These are phyloP conservation scores for Pythium graminicola DNA, from an alignment of 352 stramenopile genomes.

Conservation along the genomic window DNA sequence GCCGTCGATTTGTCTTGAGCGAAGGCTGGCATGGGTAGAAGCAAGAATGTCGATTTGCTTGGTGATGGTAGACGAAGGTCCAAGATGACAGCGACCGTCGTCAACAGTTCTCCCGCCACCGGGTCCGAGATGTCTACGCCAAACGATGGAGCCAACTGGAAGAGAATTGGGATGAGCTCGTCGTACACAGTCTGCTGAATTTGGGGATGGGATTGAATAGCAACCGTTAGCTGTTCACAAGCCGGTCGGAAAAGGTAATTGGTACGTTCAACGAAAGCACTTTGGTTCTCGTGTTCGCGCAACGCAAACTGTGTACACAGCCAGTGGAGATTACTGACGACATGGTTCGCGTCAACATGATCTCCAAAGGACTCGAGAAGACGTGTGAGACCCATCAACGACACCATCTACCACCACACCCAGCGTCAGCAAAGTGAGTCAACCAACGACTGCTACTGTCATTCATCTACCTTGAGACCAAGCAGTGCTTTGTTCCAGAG, in stretches of 20 bases:
- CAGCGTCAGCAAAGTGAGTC: background rate
- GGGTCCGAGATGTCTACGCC: slow-evolving; percentile 26
- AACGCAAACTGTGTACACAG: slow-evolving; percentile 45
- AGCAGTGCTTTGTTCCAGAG: slow-evolving; percentile 37
- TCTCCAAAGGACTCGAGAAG: slow-evolving; percentile 61
- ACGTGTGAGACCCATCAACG: slow-evolving; percentile 56
- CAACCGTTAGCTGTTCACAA: slow-evolving; percentile 59
- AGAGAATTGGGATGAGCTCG: slow-evolving; percentile 42
- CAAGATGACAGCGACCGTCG: slow-evolving; percentile 50
- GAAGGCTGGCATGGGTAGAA: slow-evolving; percentile 54
- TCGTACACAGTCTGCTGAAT: slow-evolving; percentile 35
- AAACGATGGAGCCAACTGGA: slow-evolving; percentile 16
- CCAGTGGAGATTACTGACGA: slow-evolving; percentile 43
- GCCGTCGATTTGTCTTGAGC: slow-evolving; percentile 32
- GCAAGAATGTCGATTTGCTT: slow-evolving; percentile 33
- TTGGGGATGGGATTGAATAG: slow-evolving; percentile 53
- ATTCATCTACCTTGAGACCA: slow-evolving; percentile 37
- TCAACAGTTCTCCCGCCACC: slow-evolving; percentile 44
- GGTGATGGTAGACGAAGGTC: slow-evolving; percentile 41
- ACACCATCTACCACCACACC: slow-evolving; percentile 35
- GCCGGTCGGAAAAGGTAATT: slow-evolving; percentile 53
- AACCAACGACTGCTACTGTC: background rate
- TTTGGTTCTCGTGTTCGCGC: slow-evolving; percentile 14
- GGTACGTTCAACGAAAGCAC: slow-evolving; percentile 5
- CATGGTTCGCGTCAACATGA: slow-evolving; percentile 27